These are phyloP conservation scores for Kodamaea kaohsiungensis DNA, from an alignment of 805 yeast genomes.

Conservation along the genomic window DNA sequence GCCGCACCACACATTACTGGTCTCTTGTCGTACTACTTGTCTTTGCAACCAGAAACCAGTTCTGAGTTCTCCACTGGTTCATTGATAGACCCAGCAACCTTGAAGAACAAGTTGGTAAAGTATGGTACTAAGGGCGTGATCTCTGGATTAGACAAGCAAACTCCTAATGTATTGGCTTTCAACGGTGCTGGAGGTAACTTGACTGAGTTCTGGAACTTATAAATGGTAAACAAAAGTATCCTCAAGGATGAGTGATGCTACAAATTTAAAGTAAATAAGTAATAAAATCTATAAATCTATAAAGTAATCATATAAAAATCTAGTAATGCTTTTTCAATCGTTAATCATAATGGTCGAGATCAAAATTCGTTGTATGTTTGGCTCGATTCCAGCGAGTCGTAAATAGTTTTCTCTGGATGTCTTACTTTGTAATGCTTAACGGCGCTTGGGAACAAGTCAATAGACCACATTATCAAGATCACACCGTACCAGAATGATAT, in stretches of 20 bases:
- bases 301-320: too few species aligned
- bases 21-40: conserved; percentile 81
- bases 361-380: neutral
- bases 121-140: conserved; percentile 64
- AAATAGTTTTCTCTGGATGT: neutral
- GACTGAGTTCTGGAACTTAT: conserved; percentile 57
- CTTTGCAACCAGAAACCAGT: conserved; percentile 75
- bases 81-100: conserved; percentile 66
- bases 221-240: neutral
- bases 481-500: conserved; percentile 84
- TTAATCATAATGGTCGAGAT: neutral
- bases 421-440: conserved; percentile 5
- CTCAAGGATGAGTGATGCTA: neutral
- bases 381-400: neutral
- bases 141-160: conserved; percentile 58
- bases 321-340: neutral
- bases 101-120: conserved; percentile 73
- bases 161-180: conserved; percentile 75
- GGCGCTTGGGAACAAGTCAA: conserved; percentile 60
- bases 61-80: conserved; percentile 60
- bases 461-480: conserved; percentile 59
- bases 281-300: neutral
- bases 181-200: conserved; percentile 81
- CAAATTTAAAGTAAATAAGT: neutral
- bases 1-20: conserved; percentile 98